A percentile compares a stretch with the other conserved stretches of the same genome.
Evolutionary conservation across 495 filamentous ascomycete genomes (phyloP).

Genomic region (Annulohypoxylon bovei): DNA sequence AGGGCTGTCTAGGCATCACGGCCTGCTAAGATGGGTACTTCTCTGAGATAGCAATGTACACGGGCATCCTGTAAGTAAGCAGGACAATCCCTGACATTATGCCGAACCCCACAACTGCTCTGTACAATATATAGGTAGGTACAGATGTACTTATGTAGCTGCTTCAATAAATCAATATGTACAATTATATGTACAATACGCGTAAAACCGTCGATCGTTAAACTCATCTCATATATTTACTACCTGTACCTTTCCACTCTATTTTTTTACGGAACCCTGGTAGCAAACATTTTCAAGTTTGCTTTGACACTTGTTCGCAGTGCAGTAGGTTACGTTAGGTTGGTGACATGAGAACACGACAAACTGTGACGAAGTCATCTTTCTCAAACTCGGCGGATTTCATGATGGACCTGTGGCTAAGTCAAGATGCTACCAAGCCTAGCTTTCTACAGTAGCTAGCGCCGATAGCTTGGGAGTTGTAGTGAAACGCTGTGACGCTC

Average conservation of each 20-base stretch:
- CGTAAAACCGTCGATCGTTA: slow-evolving; percentile 12
- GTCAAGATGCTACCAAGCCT: slow-evolving; percentile 12
- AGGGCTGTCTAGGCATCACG: slow-evolving; percentile 3
- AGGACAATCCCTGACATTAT: too few relatives aligned
- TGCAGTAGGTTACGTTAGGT: slow-evolving; percentile 16
- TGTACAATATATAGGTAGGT: not conserved
- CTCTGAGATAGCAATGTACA: not conserved
- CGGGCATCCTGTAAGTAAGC: too few relatives aligned
- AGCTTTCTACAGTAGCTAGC: slow-evolving; percentile 35
- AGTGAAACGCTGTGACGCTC: slow-evolving; percentile 38
- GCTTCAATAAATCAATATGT: too few relatives aligned
- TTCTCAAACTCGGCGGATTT: slow-evolving; percentile 28
- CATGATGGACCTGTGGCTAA: not conserved
- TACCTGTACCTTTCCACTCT: slow-evolving; percentile 3
- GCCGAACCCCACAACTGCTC: too few relatives aligned
- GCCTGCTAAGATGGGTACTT: not conserved
- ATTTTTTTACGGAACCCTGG: slow-evolving; percentile 22
- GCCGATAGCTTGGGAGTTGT: slow-evolving; percentile 24
- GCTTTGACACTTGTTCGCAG: slow-evolving; percentile 5
- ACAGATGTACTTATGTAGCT: too few relatives aligned
- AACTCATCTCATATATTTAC: slow-evolving; percentile 5
- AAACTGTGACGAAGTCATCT: slow-evolving; percentile 29
- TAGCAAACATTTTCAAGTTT: slow-evolving; percentile 39
- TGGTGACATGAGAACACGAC: slow-evolving; percentile 31
- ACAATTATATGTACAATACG: slow-evolving; percentile 1